Conservation (phyloP, 108 stramenopile species). For the Fragilaria crotonensis region DNA sequence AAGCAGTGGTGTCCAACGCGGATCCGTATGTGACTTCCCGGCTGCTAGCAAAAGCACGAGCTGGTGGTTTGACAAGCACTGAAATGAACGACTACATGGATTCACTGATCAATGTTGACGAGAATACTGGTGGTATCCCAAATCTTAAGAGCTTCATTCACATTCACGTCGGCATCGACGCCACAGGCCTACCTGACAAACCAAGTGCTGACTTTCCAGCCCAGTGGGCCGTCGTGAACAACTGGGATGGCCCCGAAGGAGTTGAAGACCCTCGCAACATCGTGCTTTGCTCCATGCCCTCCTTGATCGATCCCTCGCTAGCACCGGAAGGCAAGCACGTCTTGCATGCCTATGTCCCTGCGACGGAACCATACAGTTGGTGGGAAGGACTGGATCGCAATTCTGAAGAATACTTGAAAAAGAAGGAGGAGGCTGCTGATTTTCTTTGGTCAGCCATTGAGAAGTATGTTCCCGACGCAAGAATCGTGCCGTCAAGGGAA, state of each 20-base stretch:
- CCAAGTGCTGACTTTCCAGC: constrained; percentile 81
- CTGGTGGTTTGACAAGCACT: constrained; percentile 15
- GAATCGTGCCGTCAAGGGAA: constrained; percentile 54
- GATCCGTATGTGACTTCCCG: constrained; percentile 75
- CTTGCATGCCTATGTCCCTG: constrained; percentile 89
- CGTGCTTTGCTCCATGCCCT: constrained; percentile 75
- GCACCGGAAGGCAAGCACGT: constrained; percentile 90
- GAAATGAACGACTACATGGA: constrained; percentile 56
- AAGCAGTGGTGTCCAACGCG: constrained; percentile 89
- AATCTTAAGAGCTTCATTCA: constrained; percentile 85
- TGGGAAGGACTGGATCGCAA: constrained; percentile 84
- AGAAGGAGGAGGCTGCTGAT: constrained; percentile 82
- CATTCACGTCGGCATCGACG: constrained; percentile 88
- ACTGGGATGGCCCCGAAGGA: constrained; percentile 71
- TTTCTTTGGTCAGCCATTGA: constrained; percentile 90
- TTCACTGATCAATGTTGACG: constrained; percentile 45
- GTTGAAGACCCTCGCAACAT: constrained; percentile 85
- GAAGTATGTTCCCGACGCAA: constrained; percentile 78
- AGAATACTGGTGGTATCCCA: constrained; percentile 46
- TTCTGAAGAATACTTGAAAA: constrained; percentile 70
- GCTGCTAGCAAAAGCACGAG: constrained; percentile 39
- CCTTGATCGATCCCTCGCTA: constrained; percentile 73
- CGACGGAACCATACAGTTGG: constrained; percentile 81
- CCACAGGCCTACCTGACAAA: constrained; percentile 58
- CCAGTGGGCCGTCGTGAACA: constrained; percentile 89